Base-by-base conservation (phyloP, 176 grass and related monocot genomes). In the Aegilops longissima region DNA sequence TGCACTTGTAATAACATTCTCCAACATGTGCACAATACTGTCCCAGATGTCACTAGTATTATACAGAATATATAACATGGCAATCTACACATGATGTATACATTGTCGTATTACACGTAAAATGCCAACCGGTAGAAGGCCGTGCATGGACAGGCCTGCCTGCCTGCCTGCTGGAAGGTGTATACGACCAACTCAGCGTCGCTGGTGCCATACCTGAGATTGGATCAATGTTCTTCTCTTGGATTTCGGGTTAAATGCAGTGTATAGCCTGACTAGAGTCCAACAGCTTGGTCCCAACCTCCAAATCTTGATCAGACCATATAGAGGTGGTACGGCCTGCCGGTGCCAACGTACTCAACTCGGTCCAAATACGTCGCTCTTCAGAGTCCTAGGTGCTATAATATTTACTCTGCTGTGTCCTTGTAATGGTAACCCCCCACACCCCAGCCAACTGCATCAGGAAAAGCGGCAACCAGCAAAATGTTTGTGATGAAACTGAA, bases 191-290 rank as follows among this genome's bases (percentile, higher is more conserved):
- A 86, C 31, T 58, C 58, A 24, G 56, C 79, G 40, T 58, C 64
- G 73, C 80, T 83, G 80, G 89, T 70, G 74, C 89, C 66, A 87
- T 85, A 77, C 81, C 77, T 84, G 70, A 51, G 86, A 76, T 24
- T 76, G 70, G 70, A 85, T 91, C 68, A 36, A 30, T 31, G 51
- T 21, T 83, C 0, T 20, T 58, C 76, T 31, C 24, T 62, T 80
- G 69, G 61, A 84, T 16, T 80, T 61, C 27, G 76, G 76, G 69
- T 40, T 27, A 29, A 70, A 81, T 91, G 77, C 85, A 76, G 31
- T 88, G 76, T 38, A 88, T 76, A 54, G 70, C 70, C 38, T 88
- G 56, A 70, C 76, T 77, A 84, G 29, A 51, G 72, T 84, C 81
- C 81, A 49, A 54, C 44, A 51, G 34, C 29, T 69, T 70, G 89